phyloP scores from a whole-genome alignment of 1,139 yeast species.

The Scheffersomyces cryptocercus region DNA sequence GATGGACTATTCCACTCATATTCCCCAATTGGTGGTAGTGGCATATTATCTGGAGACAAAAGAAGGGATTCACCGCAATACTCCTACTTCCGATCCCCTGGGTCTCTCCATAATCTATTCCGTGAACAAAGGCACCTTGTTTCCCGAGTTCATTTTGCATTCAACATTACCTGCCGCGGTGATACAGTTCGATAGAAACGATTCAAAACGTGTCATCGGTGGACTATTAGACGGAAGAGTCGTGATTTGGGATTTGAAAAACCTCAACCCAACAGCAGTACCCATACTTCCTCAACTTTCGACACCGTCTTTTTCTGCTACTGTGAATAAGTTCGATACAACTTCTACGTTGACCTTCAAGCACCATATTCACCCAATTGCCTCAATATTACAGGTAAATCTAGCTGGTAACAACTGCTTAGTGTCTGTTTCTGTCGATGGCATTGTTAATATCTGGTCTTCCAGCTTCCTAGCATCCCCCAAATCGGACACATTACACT shows the following conservation, averaged over 20 bases:
- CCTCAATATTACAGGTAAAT: slow-evolving; percentile 18
- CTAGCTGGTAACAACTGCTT: slow-evolving; percentile 28
- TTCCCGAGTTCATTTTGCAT: slow-evolving; percentile 53
- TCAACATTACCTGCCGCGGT: slow-evolving; percentile 43
- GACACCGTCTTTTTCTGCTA: slow-evolving; percentile 22
- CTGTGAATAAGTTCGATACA: slow-evolving; percentile 3
- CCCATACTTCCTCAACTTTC: slow-evolving; percentile 30
- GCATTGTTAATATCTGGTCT: slow-evolving; percentile 43
- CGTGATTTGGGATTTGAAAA: slow-evolving; percentile 40
- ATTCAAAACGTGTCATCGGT: slow-evolving; percentile 32
- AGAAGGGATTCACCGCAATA: background rate
- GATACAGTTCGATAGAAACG: slow-evolving; percentile 38
- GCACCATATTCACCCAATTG: slow-evolving; percentile 13
- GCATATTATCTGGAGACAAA: slow-evolving; percentile 19
- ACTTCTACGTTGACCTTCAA: slow-evolving; percentile 2
- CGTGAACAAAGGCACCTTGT: slow-evolving; percentile 3
- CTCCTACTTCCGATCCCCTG: background rate
- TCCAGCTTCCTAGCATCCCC: slow-evolving; percentile 38
- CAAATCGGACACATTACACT: slow-evolving; percentile 18
- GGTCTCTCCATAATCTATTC: background rate
- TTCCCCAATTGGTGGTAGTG: slow-evolving; percentile 43
- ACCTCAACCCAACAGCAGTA: slow-evolving; percentile 11
- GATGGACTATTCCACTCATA: slow-evolving; percentile 43
- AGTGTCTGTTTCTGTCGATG: slow-evolving; percentile 35
- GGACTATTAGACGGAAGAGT: slow-evolving; percentile 40